Percentiles rank a stretch among this genome's conserved stretches.
Evolutionary conservation across 1,139 yeast genomes (phyloP).

Genomic region (Suhomyces coccinellae): DNA sequence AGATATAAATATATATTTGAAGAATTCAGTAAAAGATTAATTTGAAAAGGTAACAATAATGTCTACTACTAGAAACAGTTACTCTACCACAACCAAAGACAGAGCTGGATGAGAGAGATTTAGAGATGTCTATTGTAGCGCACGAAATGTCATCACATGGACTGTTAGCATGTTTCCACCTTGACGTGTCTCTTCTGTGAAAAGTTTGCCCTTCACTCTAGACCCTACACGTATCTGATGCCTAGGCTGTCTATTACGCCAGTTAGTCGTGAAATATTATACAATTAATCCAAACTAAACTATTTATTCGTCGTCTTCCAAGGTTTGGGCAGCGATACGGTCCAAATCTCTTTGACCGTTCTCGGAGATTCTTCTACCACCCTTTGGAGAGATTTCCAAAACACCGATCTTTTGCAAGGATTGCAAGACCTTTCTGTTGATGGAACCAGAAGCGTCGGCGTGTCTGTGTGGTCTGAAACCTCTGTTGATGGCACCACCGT

Average conservation of each 20-base stretch:
- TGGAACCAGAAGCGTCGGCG: slow-evolving; percentile 98
- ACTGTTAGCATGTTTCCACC: no score
- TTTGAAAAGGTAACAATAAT: no score
- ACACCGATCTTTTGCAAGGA: slow-evolving; percentile 98
- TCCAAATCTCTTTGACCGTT: slow-evolving; percentile 99
- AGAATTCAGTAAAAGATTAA: no score
- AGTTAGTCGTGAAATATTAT: slow-evolving; percentile 13
- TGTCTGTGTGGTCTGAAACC: slow-evolving; percentile 99
- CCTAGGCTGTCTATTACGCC: slow-evolving; percentile 2
- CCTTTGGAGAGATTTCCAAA: slow-evolving; percentile 93
- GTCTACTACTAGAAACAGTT: no score
- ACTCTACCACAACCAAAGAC: no score
- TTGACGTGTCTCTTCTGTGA: no score
- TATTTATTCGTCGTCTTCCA: slow-evolving; percentile 77
- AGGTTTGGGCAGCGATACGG: slow-evolving; percentile 99
- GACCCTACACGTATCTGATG: slow-evolving; percentile 1
- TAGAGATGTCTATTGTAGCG: no score
- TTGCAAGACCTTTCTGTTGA: slow-evolving; percentile 98
- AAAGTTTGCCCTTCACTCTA: no score
- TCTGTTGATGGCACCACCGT: slow-evolving; percentile 99
- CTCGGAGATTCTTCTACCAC: slow-evolving; percentile 99
- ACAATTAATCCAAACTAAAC: slow-evolving; percentile 18
- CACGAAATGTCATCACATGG: no score
- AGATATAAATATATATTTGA: no score
- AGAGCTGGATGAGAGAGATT: no score